Evolutionary conservation across 371 early-diverging fungal species (phyloP), one percentile per base, ranked within the genome.

Genomic region (Chytridium lagenaria): DNA sequence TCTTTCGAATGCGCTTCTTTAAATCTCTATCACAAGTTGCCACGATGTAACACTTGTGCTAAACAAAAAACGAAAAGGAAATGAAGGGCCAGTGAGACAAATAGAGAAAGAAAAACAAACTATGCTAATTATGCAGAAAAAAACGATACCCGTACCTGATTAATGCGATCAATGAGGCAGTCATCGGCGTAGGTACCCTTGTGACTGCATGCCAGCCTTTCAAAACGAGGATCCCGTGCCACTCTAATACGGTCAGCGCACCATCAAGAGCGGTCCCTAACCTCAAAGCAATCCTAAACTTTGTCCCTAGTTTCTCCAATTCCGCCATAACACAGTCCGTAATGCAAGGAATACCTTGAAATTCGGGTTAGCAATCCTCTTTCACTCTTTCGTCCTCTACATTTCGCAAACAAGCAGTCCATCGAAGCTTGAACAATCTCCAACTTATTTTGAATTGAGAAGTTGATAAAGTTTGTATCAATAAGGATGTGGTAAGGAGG

Each of bases 181-280:
- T 99, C 99, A 90, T 99, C 99, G 37, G 99, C 99, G 88, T 99
- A 99, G 1, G 98, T 99, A 39, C 99, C 99, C 77, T 96, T 97
- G 84, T 99, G 99, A 59, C 95, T 90, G 84, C 99, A 99, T 16
- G 95, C 94, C 49, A 99, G 85, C 31, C 98, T 87, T 74, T 98
- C 96, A 79, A 97, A 98, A 33, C 98, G 87, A 31, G 97, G 96
- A 75, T 98, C 98, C 26, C 98, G 90, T 0, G 99, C 99, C 44
- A 96, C 91, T 52, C 93, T 93, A 73, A 34, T 44, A 12, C 50
- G 57, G 12, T 55, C 50, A 38, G 67, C 2, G 3, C 31, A 10
- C 10, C 26, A 26, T 10, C 30, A 12, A 34, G 19, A 3, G 3
- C 12, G 7, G 16, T 7, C 16, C 61, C 84, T 75, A 85, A 91